Evolutionary conservation across 2,329 filamentous ascomycete species (phyloP).

Genomic region (Trichoderma lentiforme): DNA sequence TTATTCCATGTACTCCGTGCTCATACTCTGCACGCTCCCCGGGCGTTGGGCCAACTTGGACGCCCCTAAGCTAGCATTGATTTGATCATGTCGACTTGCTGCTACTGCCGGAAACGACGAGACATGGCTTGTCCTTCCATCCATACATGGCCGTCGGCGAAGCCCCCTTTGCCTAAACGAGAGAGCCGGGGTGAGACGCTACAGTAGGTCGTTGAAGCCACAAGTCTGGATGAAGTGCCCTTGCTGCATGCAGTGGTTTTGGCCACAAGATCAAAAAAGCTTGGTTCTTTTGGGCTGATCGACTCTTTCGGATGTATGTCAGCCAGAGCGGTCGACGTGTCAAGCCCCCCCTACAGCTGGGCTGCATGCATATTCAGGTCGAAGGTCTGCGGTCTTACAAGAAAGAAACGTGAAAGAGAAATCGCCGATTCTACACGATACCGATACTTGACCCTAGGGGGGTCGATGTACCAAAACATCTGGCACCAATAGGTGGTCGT

Average conservation of each 20-base stretch:
- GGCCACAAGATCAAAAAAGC: conserved; percentile 1
- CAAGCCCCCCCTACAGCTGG: not conserved
- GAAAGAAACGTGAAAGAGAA: not conserved
- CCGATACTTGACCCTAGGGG: not conserved
- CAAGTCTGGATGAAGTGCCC: not conserved
- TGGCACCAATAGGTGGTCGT: not conserved
- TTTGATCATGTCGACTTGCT: not conserved
- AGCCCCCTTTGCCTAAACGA: not conserved
- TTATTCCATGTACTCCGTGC: not conserved
- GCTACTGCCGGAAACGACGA: not conserved
- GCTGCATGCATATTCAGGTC: not conserved
- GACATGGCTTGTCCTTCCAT: not conserved
- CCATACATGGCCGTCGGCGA: not conserved
- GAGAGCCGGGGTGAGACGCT: conserved; percentile 13
- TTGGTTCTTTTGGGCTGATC: not conserved
- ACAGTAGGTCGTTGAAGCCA: not conserved
- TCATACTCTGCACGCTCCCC: not conserved
- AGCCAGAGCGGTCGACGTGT: conserved; percentile 5
- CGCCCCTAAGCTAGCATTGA: not conserved
- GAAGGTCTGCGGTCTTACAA: not conserved
- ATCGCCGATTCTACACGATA: not conserved
- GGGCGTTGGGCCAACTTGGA: not conserved
- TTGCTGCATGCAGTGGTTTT: not conserved
- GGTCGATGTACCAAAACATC: not conserved
- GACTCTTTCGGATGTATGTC: not conserved